These are phyloP conservation scores for Saccharomyces jurei DNA, from an alignment of 805 yeast species.

Conservation along the genomic window DNA sequence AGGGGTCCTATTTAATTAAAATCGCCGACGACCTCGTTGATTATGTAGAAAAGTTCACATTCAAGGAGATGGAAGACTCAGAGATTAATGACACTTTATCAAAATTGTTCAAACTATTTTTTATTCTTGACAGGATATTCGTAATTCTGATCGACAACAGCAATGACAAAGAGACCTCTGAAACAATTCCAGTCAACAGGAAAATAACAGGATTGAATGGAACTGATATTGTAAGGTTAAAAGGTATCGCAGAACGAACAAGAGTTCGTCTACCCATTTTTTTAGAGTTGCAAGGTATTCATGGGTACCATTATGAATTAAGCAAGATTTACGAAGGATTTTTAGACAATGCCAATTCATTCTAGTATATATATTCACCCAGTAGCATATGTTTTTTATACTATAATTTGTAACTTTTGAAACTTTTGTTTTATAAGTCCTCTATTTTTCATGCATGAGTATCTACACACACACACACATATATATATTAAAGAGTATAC, in stretches of 20 bases:
- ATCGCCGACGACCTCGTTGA: constrained; percentile 64
- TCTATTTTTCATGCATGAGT: background rate
- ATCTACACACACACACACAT: background rate
- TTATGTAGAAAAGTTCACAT: constrained; percentile 40
- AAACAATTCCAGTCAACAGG: background rate
- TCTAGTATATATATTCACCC: background rate
- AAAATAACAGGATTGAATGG: constrained; percentile 33
- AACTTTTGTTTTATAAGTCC: background rate
- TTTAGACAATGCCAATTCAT: constrained; percentile 29
- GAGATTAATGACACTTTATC: constrained; percentile 27
- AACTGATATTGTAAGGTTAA: constrained; percentile 46
- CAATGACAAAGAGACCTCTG: background rate
- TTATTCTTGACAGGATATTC: constrained; percentile 37
- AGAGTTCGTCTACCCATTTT: constrained; percentile 35
- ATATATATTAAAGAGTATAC: background rate
- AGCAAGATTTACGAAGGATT: constrained; percentile 37
- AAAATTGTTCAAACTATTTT: constrained; percentile 33
- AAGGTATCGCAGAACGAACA: constrained; percentile 46
- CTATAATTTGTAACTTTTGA: constrained; percentile 8
- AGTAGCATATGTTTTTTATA: background rate
- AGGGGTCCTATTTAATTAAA: constrained; percentile 50
- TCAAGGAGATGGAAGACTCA: constrained; percentile 14
- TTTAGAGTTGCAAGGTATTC: constrained; percentile 30
- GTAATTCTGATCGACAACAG: constrained; percentile 31
- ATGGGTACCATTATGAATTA: constrained; percentile 39